Base-by-base conservation (phyloP, 768 basidiomycete genomes). In the Suillus weaverae region DNA sequence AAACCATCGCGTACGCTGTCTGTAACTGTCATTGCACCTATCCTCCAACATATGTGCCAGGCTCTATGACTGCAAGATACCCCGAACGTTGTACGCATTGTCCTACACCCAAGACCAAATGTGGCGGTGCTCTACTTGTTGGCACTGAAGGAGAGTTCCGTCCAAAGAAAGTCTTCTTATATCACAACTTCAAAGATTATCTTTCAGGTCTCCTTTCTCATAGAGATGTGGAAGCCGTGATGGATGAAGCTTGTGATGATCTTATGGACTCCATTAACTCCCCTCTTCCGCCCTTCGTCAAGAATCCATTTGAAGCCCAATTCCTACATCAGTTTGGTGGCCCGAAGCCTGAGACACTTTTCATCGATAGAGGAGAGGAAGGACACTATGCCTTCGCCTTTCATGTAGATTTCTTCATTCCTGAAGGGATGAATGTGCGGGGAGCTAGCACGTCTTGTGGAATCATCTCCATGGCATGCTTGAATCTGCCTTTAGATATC, bases 341-440 rank as follows among this genome's bases (percentile, higher is more conserved):
- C 44, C 44, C 3, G n/a, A 44, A 44, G 44, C 44, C 44, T 44
- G n/a, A 44, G 36, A 59, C 13, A 5, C 41, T 61, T 44, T 61
- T 61, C 1, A 30, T 61, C 18, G 11, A 61, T 14, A 20, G 32
- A 54, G 62, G 62, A n/a, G 35, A 62, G 35, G 72, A 75, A 55
- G 73, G 71, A 7, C 69, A 67, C 8, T 76, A 75, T 38, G 48
- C 75, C 4, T 79, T 80, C 61, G 56, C 67, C n/a, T 66, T 80
- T 5, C 65, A 66, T 46, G 61, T 76, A 6, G 41, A 43, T 43
- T 43, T 38, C 38, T 38, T 38, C 38, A 38, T 11, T 38, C 38
- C 38, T 35, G 33, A 35, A 35, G 33, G 33, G 38, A 39, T 39
- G 38, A 39, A 39, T 39, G 38, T 39, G 13, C 4, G 38, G 13